phyloP scores from a whole-genome alignment of 2,329 filamentous ascomycete species.

The Penicillium olsonii region DNA sequence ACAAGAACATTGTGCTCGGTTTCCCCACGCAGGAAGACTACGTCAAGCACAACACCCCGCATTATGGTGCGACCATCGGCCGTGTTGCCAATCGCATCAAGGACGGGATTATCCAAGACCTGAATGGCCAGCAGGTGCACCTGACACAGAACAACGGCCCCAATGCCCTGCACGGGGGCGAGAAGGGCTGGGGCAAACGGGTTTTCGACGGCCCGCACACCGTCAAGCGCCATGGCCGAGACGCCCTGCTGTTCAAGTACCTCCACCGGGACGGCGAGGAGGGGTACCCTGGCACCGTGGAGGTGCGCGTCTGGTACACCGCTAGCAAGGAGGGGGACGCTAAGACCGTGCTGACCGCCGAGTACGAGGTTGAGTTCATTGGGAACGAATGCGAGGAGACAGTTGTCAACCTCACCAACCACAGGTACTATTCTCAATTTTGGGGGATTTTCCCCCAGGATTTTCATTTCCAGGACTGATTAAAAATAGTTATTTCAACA shows the following conservation, averaged over 20 bases:
- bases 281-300: slow-evolving; percentile 83
- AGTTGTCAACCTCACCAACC: slow-evolving; percentile 89
- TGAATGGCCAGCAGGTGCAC: slow-evolving; percentile 72
- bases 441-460: too few relatives aligned
- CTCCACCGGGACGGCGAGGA: slow-evolving; percentile 79
- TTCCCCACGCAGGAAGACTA: slow-evolving; percentile 79
- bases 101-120: slow-evolving; percentile 65
- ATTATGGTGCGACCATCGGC: slow-evolving; percentile 93
- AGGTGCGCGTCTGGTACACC: slow-evolving; percentile 76
- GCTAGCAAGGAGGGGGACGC: slow-evolving; percentile 68
- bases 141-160: slow-evolving; percentile 74
- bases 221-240: slow-evolving; percentile 58
- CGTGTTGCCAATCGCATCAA: slow-evolving; percentile 78
- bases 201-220: slow-evolving; percentile 55
- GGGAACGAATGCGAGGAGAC: slow-evolving; percentile 81
- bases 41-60: slow-evolving; percentile 70
- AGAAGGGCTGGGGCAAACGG: slow-evolving; percentile 62
- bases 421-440: slow-evolving; percentile 61
- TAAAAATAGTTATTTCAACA: slow-evolving; percentile 65
- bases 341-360: slow-evolving; percentile 74
- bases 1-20: slow-evolving; percentile 82
- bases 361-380: slow-evolving; percentile 84
- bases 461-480: too few relatives aligned
- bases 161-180: slow-evolving; percentile 74
- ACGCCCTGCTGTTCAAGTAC: slow-evolving; percentile 66